Base-by-base conservation (phyloP, 345 rosid genomes). In the Corymbia maculata region DNA sequence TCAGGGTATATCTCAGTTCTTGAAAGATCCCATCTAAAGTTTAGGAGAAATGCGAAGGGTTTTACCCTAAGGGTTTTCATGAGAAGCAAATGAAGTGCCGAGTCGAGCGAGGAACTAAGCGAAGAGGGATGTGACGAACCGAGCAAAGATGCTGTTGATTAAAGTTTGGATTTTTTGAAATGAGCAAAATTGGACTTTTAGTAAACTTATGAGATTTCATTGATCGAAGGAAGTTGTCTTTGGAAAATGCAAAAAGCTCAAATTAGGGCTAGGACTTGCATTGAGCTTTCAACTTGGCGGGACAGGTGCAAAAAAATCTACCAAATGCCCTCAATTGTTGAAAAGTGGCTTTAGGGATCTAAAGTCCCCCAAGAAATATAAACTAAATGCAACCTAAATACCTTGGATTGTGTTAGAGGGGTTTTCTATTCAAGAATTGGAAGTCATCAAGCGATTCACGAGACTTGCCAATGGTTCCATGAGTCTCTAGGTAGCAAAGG, bases 211-310 rank as follows among this genome's bases (percentile, higher is more conserved):
- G 2, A 55, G 9, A 22, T 55, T 22, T 22, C 24, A 22, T 55
- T 3, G 4, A 55, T 55, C 4, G 28, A 8, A 1, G 0, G 28
- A 55, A 55, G 61, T 55, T 9, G 2, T 2, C 13, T 55, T 9
- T 55, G 22, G 6, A 55, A 55, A 55, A 55, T 55, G 28, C 0
- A 8, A 1, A 55, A 55, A 55, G 28, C 61, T 28, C 0, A 9
- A 36, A 55, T 22, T 5, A 0, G 12, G 1, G 21, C 0, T 4
- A 1, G 1, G 3, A 51, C 17, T 9, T 50, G 1, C 4, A 12
- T 14, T 51, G 2, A 0, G 1, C 2, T 8, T 55, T 55, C 22
- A 1, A 2, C 13, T 55, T 22, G 21, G 61, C 12, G 0, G 2
- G 61, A 2, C 61, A 22, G 0, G 61, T 8, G 2, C 28, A 8